Base-by-base conservation (phyloP, 768 basidiomycete species). In the Suillus fuscotomentosus region DNA sequence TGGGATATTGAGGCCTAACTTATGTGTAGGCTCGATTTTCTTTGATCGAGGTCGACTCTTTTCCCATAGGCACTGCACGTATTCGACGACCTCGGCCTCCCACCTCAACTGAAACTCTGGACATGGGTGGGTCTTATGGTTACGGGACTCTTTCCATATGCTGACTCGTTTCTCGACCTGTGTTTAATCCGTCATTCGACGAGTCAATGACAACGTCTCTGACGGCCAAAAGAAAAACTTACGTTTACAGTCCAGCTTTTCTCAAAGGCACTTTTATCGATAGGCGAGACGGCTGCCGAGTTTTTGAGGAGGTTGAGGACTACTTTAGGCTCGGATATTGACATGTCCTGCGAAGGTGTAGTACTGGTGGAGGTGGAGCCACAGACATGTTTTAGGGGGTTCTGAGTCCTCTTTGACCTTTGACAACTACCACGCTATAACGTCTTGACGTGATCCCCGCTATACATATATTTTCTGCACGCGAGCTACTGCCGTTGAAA, bases 21-120 rank as follows among this genome's bases (percentile, higher is more conserved):
- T 41, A 15, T 15, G 13, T 20, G 56, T 27, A 50, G 60, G 22
- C 27, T 27, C 41, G 14, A 41, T 43, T 53, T 65, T 69, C 17
- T 64, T 63, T 20, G 43, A 43, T n/a, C 60, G 45, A 7, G 56
- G 53, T 38, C 48, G 56, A 11, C 64, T 67, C 7, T 38, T 27
- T 22, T 61, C 53, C 41, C 64, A 39, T 50, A 73, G 24, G 27
- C 62, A 69, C 41, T 62, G 56, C 15, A 72, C 67, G 41, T 73
- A 72, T 50, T 68, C 65, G 7, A 71, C 68, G 14, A 73, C 61
- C 17, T 69, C 31, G 5, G 70, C 69, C 45, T 63, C 72, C 66
- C 66, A 71, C 51, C 66, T 60, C n/a, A 72, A 65, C 61, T 73
- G 72, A 24, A 56, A 39, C 15, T 38, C 15, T 60, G 50, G 63